Conservation (phyloP, 169 alveolate genomes). For the Neospora caninum region DNA sequence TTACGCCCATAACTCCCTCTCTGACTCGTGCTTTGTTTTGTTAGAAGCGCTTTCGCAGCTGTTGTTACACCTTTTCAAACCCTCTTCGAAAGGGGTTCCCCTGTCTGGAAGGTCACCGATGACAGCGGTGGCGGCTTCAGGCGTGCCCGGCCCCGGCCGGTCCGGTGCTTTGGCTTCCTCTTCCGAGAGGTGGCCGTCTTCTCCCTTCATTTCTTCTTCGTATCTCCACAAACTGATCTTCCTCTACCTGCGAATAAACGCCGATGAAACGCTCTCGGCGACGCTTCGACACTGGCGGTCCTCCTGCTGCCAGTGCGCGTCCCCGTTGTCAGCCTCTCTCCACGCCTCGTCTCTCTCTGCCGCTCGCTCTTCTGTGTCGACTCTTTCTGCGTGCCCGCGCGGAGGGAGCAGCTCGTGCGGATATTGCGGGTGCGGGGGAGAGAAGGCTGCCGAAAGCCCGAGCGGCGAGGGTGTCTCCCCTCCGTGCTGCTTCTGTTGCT, state of each 20-base stretch:
- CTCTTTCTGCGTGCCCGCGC: not conserved
- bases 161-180: not conserved
- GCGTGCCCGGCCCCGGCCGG: not conserved
- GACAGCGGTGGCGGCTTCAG: not conserved
- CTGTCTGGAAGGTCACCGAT: not conserved
- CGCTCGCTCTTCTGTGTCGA: not conserved
- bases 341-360: not conserved
- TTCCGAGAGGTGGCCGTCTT: not conserved
- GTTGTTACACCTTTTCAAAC: too few species aligned
- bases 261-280: conserved; percentile 33
- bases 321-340: not conserved
- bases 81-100: too few species aligned
- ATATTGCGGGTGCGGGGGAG: not conserved
- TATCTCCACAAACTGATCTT: conserved; percentile 46
- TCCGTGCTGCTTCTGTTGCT: not conserved
- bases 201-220: not conserved
- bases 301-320: not conserved
- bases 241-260: conserved; percentile 1
- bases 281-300: not conserved
- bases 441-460: not conserved
- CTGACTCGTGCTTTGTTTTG: too few species aligned
- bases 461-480: too few species aligned
- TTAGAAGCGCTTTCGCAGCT: too few species aligned
- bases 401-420: not conserved
- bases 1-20: too few species aligned